A percentile compares a stretch with the other conserved stretches of the same genome.
These are phyloP conservation scores for Tetradesmus obliquus DNA, from an alignment of 139 green algal genomes.

Conservation along the genomic window DNA sequence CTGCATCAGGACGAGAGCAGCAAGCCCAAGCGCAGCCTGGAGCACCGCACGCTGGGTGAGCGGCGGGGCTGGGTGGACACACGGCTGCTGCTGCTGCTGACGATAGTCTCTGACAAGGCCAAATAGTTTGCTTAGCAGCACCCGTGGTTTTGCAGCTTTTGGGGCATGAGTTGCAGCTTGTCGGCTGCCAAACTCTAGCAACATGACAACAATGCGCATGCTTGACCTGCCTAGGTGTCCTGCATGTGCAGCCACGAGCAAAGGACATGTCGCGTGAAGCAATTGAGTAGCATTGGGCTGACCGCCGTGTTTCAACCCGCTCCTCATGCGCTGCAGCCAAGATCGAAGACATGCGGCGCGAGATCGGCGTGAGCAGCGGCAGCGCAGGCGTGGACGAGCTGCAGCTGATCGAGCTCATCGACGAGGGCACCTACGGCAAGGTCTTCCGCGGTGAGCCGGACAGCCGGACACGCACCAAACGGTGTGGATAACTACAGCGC, in stretches of 20 bases:
- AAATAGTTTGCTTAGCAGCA: too few species aligned
- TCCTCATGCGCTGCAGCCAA: not conserved
- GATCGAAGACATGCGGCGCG: slow-evolving; percentile 43
- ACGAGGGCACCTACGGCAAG: slow-evolving; percentile 37
- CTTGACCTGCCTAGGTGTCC: too few species aligned
- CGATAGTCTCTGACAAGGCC: too few species aligned
- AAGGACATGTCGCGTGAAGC: too few species aligned
- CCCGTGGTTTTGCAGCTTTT: too few species aligned
- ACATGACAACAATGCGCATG: too few species aligned
- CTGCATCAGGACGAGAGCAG: not conserved
- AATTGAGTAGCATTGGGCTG: too few species aligned
- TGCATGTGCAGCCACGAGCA: not conserved
- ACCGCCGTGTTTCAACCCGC: not conserved
- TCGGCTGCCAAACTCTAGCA: too few species aligned
- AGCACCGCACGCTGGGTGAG: slow-evolving; percentile 28
- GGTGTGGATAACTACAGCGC: not conserved
- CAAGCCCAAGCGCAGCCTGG: not conserved
- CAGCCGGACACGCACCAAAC: too few species aligned
- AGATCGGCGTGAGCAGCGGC: slow-evolving; percentile 22
- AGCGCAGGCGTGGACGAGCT: slow-evolving; percentile 23
- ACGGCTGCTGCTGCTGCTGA: not conserved
- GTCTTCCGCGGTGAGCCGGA: slow-evolving; percentile 30
- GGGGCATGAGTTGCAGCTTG: too few species aligned
- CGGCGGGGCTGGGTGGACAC: not conserved
- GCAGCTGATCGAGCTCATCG: slow-evolving; percentile 35